Conservation (phyloP, 1,139 yeast species). For the Taphrina betulina region DNA sequence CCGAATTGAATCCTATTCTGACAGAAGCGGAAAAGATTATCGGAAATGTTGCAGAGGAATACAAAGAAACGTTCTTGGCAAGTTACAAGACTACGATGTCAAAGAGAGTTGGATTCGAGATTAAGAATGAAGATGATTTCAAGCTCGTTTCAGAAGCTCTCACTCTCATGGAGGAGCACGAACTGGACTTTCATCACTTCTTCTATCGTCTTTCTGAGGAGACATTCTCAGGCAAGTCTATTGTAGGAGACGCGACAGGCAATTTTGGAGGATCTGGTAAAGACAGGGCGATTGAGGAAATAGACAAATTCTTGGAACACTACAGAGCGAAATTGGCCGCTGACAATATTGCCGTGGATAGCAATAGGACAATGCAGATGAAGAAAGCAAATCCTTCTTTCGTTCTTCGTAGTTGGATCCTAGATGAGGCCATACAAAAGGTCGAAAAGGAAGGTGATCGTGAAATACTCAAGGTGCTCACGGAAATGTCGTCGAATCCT, state of each 20-base stretch:
- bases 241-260: conserved; percentile 32
- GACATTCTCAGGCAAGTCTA: conserved; percentile 38
- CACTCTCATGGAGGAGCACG: conserved; percentile 59
- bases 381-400: conserved; percentile 67
- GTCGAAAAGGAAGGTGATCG: conserved; percentile 41
- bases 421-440: conserved; percentile 68
- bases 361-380: conserved; percentile 49
- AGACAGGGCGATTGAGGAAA: conserved; percentile 43
- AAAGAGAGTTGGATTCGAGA: conserved; percentile 63
- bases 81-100: conserved; percentile 62
- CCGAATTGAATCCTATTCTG: conserved; percentile 55
- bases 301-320: conserved; percentile 46
- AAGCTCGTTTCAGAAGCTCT: conserved; percentile 53
- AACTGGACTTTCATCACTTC: conserved; percentile 77
- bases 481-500: conserved; percentile 45
- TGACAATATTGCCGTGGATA: conserved; percentile 46
- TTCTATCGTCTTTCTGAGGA: conserved; percentile 62
- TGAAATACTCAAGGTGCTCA: conserved; percentile 42
- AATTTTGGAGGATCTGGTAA: conserved; percentile 39
- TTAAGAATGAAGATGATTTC: conserved; percentile 49
- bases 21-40: conserved; percentile 66
- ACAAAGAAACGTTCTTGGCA: conserved; percentile 60
- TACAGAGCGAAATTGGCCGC: conserved; percentile 49
- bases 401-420: conserved; percentile 80
- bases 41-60: conserved; percentile 63